These are phyloP conservation scores for Edaphochlamys debaryana DNA, from an alignment of 139 green algal genomes.

Conservation along the genomic window DNA sequence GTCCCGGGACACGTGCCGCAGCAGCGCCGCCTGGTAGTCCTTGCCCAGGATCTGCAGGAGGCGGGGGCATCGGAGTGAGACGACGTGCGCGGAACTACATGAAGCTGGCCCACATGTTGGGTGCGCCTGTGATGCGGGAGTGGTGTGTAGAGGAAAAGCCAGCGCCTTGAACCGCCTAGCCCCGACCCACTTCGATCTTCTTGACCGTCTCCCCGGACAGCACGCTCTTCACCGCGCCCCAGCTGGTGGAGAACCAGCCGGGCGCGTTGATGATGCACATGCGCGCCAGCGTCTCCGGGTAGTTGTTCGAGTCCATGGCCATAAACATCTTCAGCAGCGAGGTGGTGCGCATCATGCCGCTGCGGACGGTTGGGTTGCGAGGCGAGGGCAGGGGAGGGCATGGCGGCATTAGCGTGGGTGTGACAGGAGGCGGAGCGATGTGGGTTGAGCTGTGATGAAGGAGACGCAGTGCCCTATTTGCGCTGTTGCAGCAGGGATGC, in stretches of 20 bases:
- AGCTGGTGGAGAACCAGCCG: slow-evolving; percentile 42
- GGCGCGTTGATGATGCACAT: slow-evolving; percentile 93
- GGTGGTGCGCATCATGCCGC: slow-evolving; percentile 64
- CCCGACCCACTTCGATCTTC: slow-evolving; percentile 32
- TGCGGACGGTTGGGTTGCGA: slow-evolving; percentile 44
- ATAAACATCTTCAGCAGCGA: slow-evolving; percentile 59
- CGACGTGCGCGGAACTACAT: no score
- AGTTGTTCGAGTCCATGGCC: slow-evolving; percentile 76
- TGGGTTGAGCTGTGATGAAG: no score
- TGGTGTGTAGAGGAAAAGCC: no score
- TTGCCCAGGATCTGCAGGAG: slow-evolving; percentile 43
- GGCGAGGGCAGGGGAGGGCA: no score
- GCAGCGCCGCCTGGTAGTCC: slow-evolving; percentile 38
- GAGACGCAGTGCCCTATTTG: no score
- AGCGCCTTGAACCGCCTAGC: no score
- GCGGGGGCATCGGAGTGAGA: no score
- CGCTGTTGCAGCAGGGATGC: neutral
- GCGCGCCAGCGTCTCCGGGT: slow-evolving; percentile 84
- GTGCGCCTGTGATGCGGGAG: no score
- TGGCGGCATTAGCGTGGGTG: no score
- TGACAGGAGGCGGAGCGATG: no score
- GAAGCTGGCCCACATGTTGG: no score
- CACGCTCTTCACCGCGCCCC: slow-evolving; percentile 26
- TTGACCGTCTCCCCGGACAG: slow-evolving; percentile 9
- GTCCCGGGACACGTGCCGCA: slow-evolving; percentile 34